A percentile compares a stretch with the other conserved stretches of the same genome.
These are phyloP conservation scores for Lachnellula arida DNA, from an alignment of 2,329 filamentous ascomycete genomes.

Conservation along the genomic window DNA sequence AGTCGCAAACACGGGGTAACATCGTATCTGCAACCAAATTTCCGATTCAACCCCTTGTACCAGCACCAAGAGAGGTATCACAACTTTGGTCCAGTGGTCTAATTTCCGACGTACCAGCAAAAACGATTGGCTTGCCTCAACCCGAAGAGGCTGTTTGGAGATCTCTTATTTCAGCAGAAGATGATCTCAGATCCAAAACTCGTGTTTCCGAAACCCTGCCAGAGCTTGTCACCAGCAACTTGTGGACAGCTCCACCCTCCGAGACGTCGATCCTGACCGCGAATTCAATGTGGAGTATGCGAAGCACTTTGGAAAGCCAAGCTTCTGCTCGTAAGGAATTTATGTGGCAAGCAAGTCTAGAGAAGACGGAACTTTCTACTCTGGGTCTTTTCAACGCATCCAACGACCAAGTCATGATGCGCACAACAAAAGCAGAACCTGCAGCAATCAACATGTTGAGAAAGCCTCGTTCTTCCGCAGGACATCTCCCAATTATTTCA, in stretches of 20 bases:
- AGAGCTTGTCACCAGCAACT: constrained; percentile 8
- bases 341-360: constrained; percentile 16
- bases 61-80: constrained; percentile 3
- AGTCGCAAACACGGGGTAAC: background rate
- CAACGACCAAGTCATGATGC: constrained; percentile 10
- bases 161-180: constrained; percentile 14
- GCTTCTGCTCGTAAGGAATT: background rate
- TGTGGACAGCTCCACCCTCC: constrained; percentile 15
- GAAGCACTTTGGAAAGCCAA: background rate
- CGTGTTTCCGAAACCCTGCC: constrained; percentile 10
- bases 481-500: constrained; percentile 7
- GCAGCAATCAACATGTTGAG: constrained; percentile 18
- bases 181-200: constrained; percentile 17
- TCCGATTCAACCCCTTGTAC: constrained; percentile 21
- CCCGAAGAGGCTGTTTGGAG: constrained; percentile 21
- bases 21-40: constrained; percentile 8
- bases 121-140: constrained; percentile 18
- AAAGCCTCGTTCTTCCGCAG: constrained; percentile 7
- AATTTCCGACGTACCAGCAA: background rate
- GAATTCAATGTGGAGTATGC: constrained; percentile 12
- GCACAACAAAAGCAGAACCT: constrained; percentile 18
- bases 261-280: background rate
- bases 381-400: constrained; percentile 21
- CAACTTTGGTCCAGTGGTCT: constrained; percentile 17
- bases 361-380: background rate